Evolutionary conservation across 2,329 filamentous ascomycete genomes (phyloP), one percentile per base, ranked within the genome.

Genomic region (Colletotrichum euphorbiae): DNA sequence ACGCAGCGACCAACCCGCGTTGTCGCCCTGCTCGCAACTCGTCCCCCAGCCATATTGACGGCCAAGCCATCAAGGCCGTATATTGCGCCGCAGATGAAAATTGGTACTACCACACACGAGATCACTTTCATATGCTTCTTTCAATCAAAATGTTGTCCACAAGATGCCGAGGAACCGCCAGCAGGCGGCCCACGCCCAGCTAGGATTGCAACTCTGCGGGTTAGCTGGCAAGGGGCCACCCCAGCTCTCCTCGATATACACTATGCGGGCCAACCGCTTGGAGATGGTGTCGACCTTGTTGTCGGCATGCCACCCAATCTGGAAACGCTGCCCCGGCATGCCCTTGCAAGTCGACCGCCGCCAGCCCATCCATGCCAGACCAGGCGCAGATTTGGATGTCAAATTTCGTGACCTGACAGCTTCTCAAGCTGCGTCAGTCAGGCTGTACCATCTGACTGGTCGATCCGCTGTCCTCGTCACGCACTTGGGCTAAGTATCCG

Each of bases 221-320:
- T 54, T 69, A 21, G 54, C 33, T 17, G 48, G 55, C 66, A 65
- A 65, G 51, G 60, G 52, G 40, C 19, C 45, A 63, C 66, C 61
- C 61, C 38, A 65, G 61, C 40, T 59, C 61, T 55, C 54, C 17
- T 69, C 43, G 45, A 67, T 62, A 63, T 60, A 60, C 65, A 67
- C 61, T 52, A 65, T 68, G 69, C 69, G 69, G 69, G 69, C 62
- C 55, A 54, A 15, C 62, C 45, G 59, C 62, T 63, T 70, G 45
- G 42, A 70, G 67, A 68, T 69, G 69, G 69, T 71, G 69, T 71
- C 63, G 45, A 71, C 55, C 51, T 59, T 62, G 36, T 67, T 64
- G 60, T 68, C 69, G 69, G 69, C 56, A 59, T 61, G 54, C 55
- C 40, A 57, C 69, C 63, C 31, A 63, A 70, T 70, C 38, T 56